Percentiles rank a stretch among this genome's conserved stretches.
Conservation (phyloP, 2,329 filamentous ascomycete genomes). For the Sporothrix globosa region DNA sequence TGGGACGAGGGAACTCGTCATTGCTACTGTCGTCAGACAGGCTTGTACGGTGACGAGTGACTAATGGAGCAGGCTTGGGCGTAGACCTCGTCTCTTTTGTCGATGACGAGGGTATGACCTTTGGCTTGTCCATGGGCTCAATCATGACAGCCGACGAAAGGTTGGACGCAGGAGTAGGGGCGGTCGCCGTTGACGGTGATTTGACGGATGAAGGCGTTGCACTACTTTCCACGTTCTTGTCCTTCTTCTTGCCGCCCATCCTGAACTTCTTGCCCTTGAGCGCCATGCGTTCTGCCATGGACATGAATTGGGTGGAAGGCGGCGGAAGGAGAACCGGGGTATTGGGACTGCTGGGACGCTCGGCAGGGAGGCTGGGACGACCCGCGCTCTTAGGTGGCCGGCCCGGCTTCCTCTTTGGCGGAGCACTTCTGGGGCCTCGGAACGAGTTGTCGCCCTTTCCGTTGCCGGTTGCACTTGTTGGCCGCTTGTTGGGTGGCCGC, state of each 20-base stretch:
- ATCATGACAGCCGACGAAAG: not conserved
- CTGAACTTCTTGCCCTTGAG: conserved; percentile 58
- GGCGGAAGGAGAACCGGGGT: conserved; percentile 24
- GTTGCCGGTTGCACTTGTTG: conserved; percentile 7
- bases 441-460: conserved; percentile 30
- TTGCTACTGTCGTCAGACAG: not conserved
- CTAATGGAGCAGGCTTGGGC: not conserved
- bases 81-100: not conserved
- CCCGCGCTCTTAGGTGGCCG: conserved; percentile 42
- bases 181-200: not conserved
- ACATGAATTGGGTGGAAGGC: conserved; percentile 49
- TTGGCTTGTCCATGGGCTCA: not conserved
- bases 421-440: not conserved
- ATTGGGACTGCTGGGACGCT: not conserved
- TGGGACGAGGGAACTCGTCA: not conserved
- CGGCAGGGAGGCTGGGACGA: conserved; percentile 31
- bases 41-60: not conserved
- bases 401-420: conserved; percentile 41
- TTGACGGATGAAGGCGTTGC: not conserved
- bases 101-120: not conserved
- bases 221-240: not conserved
- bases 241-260: conserved; percentile 43
- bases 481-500: not conserved
- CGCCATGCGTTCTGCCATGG: conserved; percentile 61
- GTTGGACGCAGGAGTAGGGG: not conserved